phyloP scores from a whole-genome alignment of 1,284 basidiomycete species.

The Pisolithus thermaeus region DNA sequence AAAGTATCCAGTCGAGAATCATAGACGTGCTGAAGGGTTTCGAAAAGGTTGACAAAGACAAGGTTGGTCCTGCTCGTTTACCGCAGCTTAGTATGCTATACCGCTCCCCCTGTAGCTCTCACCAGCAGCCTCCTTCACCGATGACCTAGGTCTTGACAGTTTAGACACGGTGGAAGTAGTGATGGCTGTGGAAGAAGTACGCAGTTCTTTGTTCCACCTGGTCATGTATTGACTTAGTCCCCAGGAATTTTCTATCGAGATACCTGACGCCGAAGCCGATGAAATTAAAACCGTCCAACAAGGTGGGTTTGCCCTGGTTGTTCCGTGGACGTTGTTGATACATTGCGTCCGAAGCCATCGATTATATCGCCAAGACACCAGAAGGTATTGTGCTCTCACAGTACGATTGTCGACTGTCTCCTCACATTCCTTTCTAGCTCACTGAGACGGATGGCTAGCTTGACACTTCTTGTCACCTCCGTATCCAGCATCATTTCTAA shows the following conservation, averaged over 20 bases:
- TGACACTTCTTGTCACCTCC: slow-evolving; percentile 10
- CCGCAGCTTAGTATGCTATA: background rate
- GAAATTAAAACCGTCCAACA: slow-evolving; percentile 93
- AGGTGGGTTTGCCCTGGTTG: slow-evolving; percentile 47
- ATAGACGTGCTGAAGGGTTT: slow-evolving; percentile 89
- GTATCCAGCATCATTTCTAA: slow-evolving; percentile 19
- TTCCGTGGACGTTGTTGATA: slow-evolving; percentile 5
- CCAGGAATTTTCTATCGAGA: slow-evolving; percentile 87
- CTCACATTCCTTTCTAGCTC: slow-evolving; percentile 19
- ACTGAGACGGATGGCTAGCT: slow-evolving; percentile 16
- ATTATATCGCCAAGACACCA: slow-evolving; percentile 95
- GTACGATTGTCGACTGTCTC: background rate
- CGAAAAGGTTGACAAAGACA: slow-evolving; percentile 87
- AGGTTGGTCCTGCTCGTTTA: slow-evolving; percentile 47
- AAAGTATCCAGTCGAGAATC: slow-evolving; percentile 78
- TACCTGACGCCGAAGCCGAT: slow-evolving; percentile 98
- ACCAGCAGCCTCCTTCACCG: slow-evolving; percentile 70
- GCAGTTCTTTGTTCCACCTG: slow-evolving; percentile 8
- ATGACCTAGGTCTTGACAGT: slow-evolving; percentile 93
- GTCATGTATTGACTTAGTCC: slow-evolving; percentile 1
- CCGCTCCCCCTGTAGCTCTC: slow-evolving; percentile 52
- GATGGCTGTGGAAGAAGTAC: slow-evolving; percentile 98
- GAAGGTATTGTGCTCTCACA: slow-evolving; percentile 52
- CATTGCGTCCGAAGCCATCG: slow-evolving; percentile 64
- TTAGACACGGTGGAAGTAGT: slow-evolving; percentile 98